phyloP scores from a whole-genome alignment of 257 asterid genomes.

The Salvia miltiorrhiza region DNA sequence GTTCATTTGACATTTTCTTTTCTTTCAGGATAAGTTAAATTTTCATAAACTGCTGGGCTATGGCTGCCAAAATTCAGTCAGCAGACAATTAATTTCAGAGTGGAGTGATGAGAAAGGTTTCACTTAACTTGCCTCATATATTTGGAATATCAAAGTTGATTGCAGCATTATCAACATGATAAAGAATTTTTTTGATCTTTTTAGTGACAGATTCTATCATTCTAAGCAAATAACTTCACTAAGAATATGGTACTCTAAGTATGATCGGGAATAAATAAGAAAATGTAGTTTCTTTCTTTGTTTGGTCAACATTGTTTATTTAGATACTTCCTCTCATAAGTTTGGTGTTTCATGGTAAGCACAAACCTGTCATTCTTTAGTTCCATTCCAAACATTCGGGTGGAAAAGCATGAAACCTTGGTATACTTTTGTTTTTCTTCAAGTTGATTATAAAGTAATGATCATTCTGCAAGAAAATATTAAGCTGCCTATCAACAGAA shows the following conservation, averaged over 20 bases:
- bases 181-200: background rate
- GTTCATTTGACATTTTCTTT: conserved; percentile 22
- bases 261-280: background rate
- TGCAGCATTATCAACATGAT: background rate
- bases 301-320: background rate
- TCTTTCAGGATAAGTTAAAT: conserved; percentile 75
- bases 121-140: conserved; percentile 8
- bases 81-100: conserved; percentile 42
- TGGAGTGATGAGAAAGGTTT: conserved; percentile 60
- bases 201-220: background rate
- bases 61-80: conserved; percentile 54
- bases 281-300: background rate
- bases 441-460: background rate
- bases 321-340: conserved; percentile 1
- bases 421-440: background rate
- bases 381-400: too few relatives aligned
- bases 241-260: background rate
- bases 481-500: background rate
- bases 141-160: background rate
- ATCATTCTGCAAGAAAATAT: background rate
- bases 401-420: too few relatives aligned
- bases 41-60: conserved; percentile 86
- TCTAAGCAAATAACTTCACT: background rate
- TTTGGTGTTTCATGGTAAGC: background rate
- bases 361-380: too few relatives aligned